Evolutionary conservation across 2,329 filamentous ascomycete species (phyloP).

Genomic region (Xylariales sp.): DNA sequence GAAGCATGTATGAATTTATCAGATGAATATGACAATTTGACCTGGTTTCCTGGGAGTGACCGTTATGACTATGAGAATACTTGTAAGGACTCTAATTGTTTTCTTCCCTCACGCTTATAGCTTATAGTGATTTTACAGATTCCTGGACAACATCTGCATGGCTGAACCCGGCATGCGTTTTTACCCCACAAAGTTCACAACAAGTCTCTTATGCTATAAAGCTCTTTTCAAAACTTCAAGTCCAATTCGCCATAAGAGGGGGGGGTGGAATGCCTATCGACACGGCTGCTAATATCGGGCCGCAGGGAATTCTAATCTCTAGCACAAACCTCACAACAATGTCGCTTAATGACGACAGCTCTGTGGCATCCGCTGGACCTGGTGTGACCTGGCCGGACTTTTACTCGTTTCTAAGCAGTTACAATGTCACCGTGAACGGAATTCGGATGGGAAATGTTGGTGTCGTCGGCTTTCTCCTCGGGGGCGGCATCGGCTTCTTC

Average conservation of each 20-base stretch:
- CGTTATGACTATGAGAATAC: not conserved
- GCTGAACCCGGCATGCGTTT: not conserved
- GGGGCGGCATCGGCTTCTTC: not conserved
- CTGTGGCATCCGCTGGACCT: not conserved
- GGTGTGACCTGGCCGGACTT: not conserved
- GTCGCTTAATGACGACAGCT: not conserved
- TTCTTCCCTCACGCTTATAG: not conserved
- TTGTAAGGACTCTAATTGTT: not conserved
- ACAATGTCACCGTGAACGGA: not conserved
- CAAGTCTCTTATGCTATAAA: not conserved
- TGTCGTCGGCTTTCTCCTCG: not conserved
- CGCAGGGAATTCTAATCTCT: not conserved
- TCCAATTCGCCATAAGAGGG: slow-evolving; percentile 1
- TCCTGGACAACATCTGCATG: not conserved
- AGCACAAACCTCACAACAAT: not conserved
- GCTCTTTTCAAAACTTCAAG: not conserved
- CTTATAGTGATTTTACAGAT: not conserved
- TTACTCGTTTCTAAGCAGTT: not conserved
- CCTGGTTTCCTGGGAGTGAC: not conserved
- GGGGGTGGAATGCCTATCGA: slow-evolving; percentile 1
- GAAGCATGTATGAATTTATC: no score
- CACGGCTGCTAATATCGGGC: not conserved
- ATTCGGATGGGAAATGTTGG: not conserved
- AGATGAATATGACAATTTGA: no score
- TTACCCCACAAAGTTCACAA: not conserved